phyloP scores from a whole-genome alignment of 768 basidiomycete species.

The Phallus indusiatus region DNA sequence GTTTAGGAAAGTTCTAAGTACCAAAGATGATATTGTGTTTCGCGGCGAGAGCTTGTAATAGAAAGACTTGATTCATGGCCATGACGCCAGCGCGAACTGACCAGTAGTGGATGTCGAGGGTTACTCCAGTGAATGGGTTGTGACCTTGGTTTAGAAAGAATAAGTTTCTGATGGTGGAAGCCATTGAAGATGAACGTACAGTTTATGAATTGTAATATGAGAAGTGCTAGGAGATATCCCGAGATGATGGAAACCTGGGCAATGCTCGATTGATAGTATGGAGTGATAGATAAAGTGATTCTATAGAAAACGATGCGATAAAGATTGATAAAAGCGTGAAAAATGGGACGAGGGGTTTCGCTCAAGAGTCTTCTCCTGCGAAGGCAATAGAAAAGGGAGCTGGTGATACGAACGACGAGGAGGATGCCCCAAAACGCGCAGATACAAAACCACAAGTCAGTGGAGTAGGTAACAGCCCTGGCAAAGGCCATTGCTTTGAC shows the following conservation, averaged over 20 bases:
- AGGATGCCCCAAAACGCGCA: neutral
- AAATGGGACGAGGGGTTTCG: neutral
- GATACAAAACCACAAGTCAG: neutral
- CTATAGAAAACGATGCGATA: neutral
- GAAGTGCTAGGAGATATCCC: neutral
- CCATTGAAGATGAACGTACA: neutral
- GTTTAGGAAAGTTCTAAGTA: conserved; percentile 15
- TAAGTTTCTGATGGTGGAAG: neutral
- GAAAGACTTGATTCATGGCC: conserved; percentile 39
- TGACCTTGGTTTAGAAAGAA: neutral
- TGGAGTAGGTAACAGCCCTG: neutral
- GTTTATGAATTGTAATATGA: neutral
- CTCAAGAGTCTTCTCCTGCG: neutral
- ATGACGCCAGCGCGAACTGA: conserved; percentile 32
- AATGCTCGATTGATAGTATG: neutral
- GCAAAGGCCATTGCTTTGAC: neutral
- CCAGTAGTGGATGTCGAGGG: conserved; percentile 15
- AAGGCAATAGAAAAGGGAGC: neutral
- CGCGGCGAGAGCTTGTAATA: conserved; percentile 47
- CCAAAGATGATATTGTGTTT: conserved; percentile 47
- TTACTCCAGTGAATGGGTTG: neutral
- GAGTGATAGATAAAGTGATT: neutral
- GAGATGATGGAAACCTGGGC: neutral
- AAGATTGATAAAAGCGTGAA: neutral
- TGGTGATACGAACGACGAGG: neutral